Conservation (phyloP, 1,284 basidiomycete species). For the Cystobasidium pallidum region DNA sequence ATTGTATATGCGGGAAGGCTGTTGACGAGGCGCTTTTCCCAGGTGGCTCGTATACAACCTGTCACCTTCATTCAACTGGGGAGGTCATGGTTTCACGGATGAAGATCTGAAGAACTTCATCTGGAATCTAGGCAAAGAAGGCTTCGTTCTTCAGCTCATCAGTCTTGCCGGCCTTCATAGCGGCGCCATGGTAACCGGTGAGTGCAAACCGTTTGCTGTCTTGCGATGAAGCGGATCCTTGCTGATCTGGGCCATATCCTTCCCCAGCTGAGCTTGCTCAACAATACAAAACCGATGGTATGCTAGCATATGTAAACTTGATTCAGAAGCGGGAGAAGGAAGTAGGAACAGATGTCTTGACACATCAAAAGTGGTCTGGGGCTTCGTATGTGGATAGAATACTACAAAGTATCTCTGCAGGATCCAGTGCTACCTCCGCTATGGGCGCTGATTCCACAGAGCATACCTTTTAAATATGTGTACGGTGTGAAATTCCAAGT, state of each 20-base stretch:
- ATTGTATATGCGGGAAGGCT: conserved; percentile 61
- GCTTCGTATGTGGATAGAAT: conserved; percentile 84
- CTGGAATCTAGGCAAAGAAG: conserved; percentile 89
- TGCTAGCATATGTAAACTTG: conserved; percentile 83
- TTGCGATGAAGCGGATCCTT: conserved; percentile 53
- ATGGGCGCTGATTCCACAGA: conserved; percentile 84
- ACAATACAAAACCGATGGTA: conserved; percentile 75
- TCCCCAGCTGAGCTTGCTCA: conserved; percentile 53
- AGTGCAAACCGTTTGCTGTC: conserved; percentile 54
- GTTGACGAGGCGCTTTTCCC: neutral
- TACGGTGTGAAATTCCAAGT: no score
- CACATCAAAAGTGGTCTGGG: conserved; percentile 89
- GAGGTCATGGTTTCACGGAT: conserved; percentile 72
- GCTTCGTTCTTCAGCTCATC: conserved; percentile 80
- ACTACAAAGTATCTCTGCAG: conserved; percentile 73
- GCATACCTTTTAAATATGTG: conserved; percentile 64
- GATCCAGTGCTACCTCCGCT: conserved; percentile 78
- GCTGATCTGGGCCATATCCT: conserved; percentile 5
- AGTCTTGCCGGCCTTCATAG: conserved; percentile 86
- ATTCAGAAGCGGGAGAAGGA: conserved; percentile 86
- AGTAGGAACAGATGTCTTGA: conserved; percentile 87
- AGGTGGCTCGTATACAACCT: conserved; percentile 88
- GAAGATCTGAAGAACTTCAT: conserved; percentile 79
- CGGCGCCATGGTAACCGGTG: conserved; percentile 77
- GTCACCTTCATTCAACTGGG: conserved; percentile 93